phyloP scores from a whole-genome alignment of 129 eudicot genomes.

The Tagetes erecta region DNA sequence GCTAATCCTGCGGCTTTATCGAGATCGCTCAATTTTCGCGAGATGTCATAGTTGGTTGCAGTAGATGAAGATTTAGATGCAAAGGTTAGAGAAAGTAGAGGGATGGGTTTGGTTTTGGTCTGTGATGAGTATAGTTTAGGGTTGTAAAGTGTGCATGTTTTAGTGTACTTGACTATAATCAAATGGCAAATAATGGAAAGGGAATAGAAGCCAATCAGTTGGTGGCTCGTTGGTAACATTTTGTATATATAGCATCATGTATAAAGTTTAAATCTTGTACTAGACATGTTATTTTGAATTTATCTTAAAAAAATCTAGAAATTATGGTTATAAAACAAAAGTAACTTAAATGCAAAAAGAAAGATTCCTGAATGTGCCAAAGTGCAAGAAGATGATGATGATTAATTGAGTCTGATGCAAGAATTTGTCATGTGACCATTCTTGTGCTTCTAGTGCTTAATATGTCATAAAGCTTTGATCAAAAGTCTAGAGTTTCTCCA shows the following conservation, averaged over 20 bases:
- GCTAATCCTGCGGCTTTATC: conserved; percentile 77
- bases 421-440: conserved; percentile 7
- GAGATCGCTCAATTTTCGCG: conserved; percentile 59
- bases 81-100: background rate
- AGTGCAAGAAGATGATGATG: conserved; percentile 15
- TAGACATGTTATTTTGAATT: no score
- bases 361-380: conserved; percentile 43
- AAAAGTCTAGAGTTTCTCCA: conserved; percentile 11
- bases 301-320: no score
- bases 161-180: conserved; percentile 37
- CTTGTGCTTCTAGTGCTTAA: conserved; percentile 27
- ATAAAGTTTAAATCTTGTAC: no score
- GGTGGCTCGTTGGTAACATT: no score
- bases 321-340: conserved; percentile 23
- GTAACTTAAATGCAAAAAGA: conserved; percentile 27
- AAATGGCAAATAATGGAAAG: no score
- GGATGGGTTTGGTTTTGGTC: conserved; percentile 1
- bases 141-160: conserved; percentile 31
- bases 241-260: no score
- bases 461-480: conserved; percentile 21
- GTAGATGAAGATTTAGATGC: background rate
- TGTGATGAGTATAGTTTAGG: conserved; percentile 17
- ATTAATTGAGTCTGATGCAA: conserved; percentile 30
- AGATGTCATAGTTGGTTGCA: conserved; percentile 35
- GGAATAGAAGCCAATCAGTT: no score